Evolutionary conservation across 306 rosid species (phyloP).

Genomic region (Cucurbita maxima): DNA sequence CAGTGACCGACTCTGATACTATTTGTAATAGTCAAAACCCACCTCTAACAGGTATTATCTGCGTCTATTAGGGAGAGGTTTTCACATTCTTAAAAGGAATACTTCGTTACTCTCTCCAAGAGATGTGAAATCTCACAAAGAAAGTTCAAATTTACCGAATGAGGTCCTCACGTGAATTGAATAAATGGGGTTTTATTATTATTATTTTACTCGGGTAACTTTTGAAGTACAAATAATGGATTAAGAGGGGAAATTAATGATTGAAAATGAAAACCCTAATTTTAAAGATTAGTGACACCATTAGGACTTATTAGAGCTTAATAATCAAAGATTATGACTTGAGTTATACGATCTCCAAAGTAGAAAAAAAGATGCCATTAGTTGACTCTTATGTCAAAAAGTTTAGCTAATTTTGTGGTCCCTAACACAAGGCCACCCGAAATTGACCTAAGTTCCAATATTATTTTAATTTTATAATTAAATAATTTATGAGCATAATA

Average conservation of each 20-base stretch:
- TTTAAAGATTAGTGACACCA: background rate
- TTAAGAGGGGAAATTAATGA: too few relatives aligned
- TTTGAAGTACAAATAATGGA: background rate
- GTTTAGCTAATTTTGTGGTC: background rate
- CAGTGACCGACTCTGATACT: too few relatives aligned
- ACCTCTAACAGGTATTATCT: too few relatives aligned
- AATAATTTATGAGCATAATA: background rate
- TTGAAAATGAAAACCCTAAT: background rate
- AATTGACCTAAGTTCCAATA: background rate
- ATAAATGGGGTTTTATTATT: background rate
- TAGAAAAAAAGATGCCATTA: background rate
- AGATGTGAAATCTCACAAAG: too few relatives aligned
- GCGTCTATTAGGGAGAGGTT: too few relatives aligned
- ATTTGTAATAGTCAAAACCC: too few relatives aligned
- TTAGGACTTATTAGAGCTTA: background rate
- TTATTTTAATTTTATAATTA: background rate
- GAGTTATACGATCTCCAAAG: background rate
- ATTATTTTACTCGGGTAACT: background rate
- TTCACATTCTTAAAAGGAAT: too few relatives aligned
- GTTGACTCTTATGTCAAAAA: conserved; percentile 2
- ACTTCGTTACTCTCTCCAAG: too few relatives aligned
- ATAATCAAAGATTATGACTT: background rate
- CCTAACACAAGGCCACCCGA: background rate
- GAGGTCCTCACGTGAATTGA: background rate
- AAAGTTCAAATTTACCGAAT: too few relatives aligned